Percentiles rank a stretch among this genome's conserved stretches.
Evolutionary conservation across 2,329 filamentous ascomycete genomes (phyloP).

Genomic region (Stemphylium vesicarium): DNA sequence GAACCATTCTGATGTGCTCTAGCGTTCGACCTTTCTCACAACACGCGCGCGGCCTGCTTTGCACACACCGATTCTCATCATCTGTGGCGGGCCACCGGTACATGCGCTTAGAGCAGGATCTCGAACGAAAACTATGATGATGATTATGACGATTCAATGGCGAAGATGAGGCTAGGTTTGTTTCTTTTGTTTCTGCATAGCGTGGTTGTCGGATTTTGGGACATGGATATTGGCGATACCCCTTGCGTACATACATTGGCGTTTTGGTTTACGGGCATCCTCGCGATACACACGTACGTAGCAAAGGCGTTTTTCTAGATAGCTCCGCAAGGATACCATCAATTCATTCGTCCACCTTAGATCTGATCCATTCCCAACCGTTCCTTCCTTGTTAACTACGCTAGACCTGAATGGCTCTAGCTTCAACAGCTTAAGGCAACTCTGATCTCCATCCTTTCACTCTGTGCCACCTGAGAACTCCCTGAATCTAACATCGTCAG

Average conservation of each 20-base stretch:
- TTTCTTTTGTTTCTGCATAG: conserved; percentile 1
- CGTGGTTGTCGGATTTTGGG: neutral
- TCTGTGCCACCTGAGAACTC: neutral
- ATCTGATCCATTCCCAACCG: neutral
- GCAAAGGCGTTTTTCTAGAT: neutral
- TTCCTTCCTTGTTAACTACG: neutral
- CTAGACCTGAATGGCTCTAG: neutral
- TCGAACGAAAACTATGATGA: neutral
- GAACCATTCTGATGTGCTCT: neutral
- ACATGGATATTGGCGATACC: conserved; percentile 20
- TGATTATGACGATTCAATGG: neutral
- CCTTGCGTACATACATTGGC: conserved; percentile 20
- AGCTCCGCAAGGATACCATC: neutral
- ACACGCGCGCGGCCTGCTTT: neutral
- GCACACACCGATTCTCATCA: neutral
- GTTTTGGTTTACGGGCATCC: conserved; percentile 12
- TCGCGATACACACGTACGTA: neutral
- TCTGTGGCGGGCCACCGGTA: conserved; percentile 15
- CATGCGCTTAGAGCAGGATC: neutral
- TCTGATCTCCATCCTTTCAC: neutral
- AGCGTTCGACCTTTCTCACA: neutral
- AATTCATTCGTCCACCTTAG: neutral
- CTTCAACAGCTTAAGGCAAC: neutral
- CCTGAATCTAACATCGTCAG: too few species aligned
- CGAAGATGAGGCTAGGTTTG: neutral